Conservation (phyloP, 2,329 filamentous ascomycete genomes). For the Pseudocercospora macadamiae region DNA sequence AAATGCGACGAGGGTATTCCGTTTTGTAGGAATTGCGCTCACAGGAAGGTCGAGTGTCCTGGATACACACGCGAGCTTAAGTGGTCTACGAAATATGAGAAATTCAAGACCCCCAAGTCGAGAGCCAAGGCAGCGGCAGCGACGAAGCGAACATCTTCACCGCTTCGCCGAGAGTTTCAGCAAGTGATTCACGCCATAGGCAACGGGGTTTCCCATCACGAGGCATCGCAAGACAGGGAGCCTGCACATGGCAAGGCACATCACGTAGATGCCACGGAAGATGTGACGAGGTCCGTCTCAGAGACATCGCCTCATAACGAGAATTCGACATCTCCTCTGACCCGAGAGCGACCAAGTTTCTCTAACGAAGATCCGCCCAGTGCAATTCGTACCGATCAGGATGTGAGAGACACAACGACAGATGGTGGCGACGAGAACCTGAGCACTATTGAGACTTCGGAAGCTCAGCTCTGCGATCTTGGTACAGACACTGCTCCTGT, state of each 20-base stretch:
- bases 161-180: slow-evolving; percentile 3
- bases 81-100: slow-evolving; percentile 22
- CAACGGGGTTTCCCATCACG: background rate
- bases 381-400: no score
- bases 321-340: no score
- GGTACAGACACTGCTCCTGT: background rate
- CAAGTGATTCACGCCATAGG: slow-evolving; percentile 3
- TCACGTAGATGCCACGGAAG: background rate
- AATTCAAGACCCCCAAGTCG: slow-evolving; percentile 8
- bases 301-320: background rate
- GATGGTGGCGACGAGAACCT: background rate
- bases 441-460: no score
- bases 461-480: background rate
- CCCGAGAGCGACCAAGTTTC: no score
- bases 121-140: background rate
- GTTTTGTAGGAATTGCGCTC: slow-evolving; percentile 14
- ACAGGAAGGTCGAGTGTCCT: slow-evolving; percentile 15
- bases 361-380: no score
- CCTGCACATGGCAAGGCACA: background rate
- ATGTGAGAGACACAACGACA: no score
- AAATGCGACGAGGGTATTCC: slow-evolving; percentile 20
- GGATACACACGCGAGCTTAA: slow-evolving; percentile 16
- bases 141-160: background rate
- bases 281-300: background rate
- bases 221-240: background rate